These are phyloP conservation scores for Raddia distichophylla DNA, from an alignment of 176 grass and related monocot genomes.

Conservation along the genomic window DNA sequence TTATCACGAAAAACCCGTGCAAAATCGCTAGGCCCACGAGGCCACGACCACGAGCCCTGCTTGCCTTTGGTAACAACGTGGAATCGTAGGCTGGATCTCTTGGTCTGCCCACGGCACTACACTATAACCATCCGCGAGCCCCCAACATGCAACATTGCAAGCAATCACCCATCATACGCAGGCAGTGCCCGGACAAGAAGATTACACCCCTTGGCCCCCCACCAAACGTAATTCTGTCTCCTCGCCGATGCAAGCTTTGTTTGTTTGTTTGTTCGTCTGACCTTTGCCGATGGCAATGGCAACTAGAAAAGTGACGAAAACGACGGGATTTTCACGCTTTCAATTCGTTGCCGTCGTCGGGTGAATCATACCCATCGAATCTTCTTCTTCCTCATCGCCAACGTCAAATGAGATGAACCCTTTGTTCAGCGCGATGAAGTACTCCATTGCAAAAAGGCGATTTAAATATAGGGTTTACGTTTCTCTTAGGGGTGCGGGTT, in stretches of 20 bases:
- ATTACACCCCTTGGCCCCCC: conserved; percentile 4
- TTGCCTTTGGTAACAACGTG: conserved; percentile 12
- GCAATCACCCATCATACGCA: not conserved
- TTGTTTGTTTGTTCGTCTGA: not conserved
- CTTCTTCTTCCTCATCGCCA: not conserved
- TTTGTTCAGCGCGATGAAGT: not conserved
- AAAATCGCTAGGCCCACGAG: not conserved
- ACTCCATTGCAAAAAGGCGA: too few species aligned
- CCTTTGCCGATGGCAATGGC: not conserved
- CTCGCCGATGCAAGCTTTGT: not conserved
- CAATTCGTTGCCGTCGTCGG: not conserved
- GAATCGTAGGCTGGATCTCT: conserved; percentile 19
- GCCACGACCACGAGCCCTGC: conserved; percentile 1
- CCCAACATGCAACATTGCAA: not conserved
- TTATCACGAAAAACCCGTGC: conserved; percentile 1
- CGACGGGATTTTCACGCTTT: not conserved
- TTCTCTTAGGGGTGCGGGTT: too few species aligned
- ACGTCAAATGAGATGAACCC: conserved; percentile 16
- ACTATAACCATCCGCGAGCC: conserved; percentile 29
- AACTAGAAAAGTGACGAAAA: not conserved
- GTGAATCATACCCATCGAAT: not conserved
- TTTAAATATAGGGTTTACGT: too few species aligned
- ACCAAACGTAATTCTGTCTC: conserved; percentile 25
- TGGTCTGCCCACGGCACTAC: conserved; percentile 32
- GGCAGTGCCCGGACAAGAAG: conserved; percentile 16